Base-by-base conservation (phyloP, 495 filamentous ascomycete species). In the Aspergillus indologenus region DNA sequence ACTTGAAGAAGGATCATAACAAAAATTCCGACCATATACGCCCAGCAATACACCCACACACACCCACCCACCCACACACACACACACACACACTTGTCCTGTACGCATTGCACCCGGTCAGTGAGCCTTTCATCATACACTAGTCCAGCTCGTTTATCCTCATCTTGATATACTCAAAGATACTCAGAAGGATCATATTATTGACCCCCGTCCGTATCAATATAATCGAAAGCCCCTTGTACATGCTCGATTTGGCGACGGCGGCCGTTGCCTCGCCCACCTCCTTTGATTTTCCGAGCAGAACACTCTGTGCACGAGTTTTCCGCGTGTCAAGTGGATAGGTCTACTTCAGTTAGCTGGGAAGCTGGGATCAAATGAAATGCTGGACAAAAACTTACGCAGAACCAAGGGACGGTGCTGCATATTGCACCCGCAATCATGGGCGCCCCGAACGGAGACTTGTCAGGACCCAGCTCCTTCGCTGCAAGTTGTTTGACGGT, bases 401-500 rank as follows among this genome's bases (percentile, higher is more conserved):
- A 75, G 24, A 79, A 68, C 77, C 77, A 80, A 14, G 77, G 76
- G 5, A 78, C 68, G 12, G 76, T 80, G 61, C 77, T 78, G 56
- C 77, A 80, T 44, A 80, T 68, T 0, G 73, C 76, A 18, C 76
- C 77, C 12, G 77, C 77, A 57, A 79, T 71, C 66, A 74, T 71
- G 12, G 76, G 73, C 7, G 69, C 69, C 8, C 75, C 76, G 18
- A 79, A 71, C 0, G 73, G 74, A 24, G 70, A 73, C 29, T 71
- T 72, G 34, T 73, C 69, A 3, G 64, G 65, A 4, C 76, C 75
- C 24, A 76, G 61, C 55, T 76, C 71, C 43, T 73, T 91, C 29
- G 87, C 86, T 44, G 92, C 83, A 45, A 94, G 66, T 70, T 96
- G 90, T 72, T 97, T 96, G 57, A 85, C 85, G 61, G 87, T 90